Evolutionary conservation across 306 rosid species (phyloP), one percentile per base, ranked within the genome.

Genomic region (Dalbergia cultrata): DNA sequence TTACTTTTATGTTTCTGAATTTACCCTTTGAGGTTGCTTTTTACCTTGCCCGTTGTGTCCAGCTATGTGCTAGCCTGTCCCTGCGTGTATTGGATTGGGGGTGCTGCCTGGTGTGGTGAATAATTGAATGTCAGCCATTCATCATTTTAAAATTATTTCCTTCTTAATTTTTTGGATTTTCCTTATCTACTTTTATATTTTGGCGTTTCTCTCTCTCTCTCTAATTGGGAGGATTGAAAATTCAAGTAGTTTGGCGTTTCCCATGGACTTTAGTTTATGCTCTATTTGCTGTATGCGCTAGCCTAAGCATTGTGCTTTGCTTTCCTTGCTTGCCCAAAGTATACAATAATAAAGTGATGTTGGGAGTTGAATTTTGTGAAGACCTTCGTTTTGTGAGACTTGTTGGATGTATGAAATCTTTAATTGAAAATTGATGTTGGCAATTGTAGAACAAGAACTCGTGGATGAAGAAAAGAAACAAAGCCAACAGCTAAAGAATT

Each of bases 51-150:
- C 34, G 0, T 35, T 52, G 0, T 37, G 73, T n/a, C 75, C 75
- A 67, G 62, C 62, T 63, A 11, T 22, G 7, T 53, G 44, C 84
- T 65, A 67, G 59, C n/a, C 47, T 64, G 74, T 75, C 80, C 11
- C 35, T 50, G 35, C 49, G 34, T 49, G 71, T 62, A 8, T 26
- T 75, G 60, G 22, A 54, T n/a, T 54, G 26, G 60, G 7, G 60
- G 26, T 57, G 47, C 8, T 8, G 16, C 16, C 53, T 11, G 41
- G 19, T 37, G 41, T 26, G 7, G 7, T 59, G 61, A 75, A 75
- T 75, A 75, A 75, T 75, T 75, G 61, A 75, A 75, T 62, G 72
- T 47, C 62, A 26, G 13, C 39, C 26, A 59, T 43, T 74, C 59
- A 61, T 62, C 61, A 7, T 75, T 8, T 59, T 5, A 11, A 5